Base-by-base conservation (phyloP, 2,329 filamentous ascomycete species). In the Pestalotiopsis sp. region DNA sequence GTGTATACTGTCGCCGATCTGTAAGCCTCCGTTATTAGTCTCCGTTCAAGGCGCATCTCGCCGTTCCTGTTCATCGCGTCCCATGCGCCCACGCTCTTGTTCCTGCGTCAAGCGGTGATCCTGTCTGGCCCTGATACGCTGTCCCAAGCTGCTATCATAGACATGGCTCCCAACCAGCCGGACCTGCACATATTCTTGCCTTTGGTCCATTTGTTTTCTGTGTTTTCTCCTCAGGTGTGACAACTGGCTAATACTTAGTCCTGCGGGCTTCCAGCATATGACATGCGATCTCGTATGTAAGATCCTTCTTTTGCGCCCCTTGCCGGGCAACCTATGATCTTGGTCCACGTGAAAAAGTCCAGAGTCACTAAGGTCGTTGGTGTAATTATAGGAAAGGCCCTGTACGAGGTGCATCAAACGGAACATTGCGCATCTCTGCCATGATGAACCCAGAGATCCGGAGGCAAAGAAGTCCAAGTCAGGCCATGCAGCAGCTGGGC, bases 401-500 rank as follows among this genome's bases (percentile, higher is more conserved):
- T 99, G 96, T 88, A 95, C 94, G 77, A 90, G 96, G 83, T 99
- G 96, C 86, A 93, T 98, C 83, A 99, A 98, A 84, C 92, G 96
- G 78, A 97, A 97, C 83, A 99, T 99, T 81, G 96, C 95, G 76
- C 96, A 99, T 82, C 88, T 99, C 73, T 99, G 96, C 82, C 96
- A 98, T 84, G 96, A 99, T 82, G 96, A 98, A 83, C 95, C 95
- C 74, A 91, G 95, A 81, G 95, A 99, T 78, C 86, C 90, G 74
- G 89, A 91, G 71, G 81, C 91, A 70, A 97, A 96, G 83, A 95
- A 95, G 82, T 83, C 88, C 75, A 97, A 95, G 83, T 87, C 84
- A 78, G 85, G 89, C 74, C 83, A 85, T 72, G 87, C 84, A 70
- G 82, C 86, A 70, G 85, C 88, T 66, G 82, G 83, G 58, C 85